Evolutionary conservation across 129 eudicot genomes (phyloP).

Genomic region (Logfia minima): DNA sequence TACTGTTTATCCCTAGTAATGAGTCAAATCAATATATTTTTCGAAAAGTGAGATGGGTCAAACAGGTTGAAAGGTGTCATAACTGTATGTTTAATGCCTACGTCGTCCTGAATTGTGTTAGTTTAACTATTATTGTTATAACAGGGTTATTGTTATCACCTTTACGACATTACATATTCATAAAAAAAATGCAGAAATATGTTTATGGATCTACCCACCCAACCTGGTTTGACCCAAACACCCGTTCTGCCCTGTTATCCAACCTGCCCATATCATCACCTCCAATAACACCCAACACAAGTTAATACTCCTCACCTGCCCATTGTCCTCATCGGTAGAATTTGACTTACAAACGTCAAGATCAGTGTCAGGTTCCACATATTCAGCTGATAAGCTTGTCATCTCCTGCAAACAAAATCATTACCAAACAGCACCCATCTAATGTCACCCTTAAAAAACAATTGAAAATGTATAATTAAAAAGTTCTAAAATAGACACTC

Average conservation of each 20-base stretch:
- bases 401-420: slow-evolving; percentile 34
- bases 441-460: not conserved
- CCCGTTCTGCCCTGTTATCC: not conserved
- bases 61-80: slow-evolving; percentile 3
- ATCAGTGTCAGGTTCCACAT: slow-evolving; percentile 24
- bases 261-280: slow-evolving; percentile 13
- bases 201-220: not conserved
- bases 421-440: not conserved
- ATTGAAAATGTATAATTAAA: slow-evolving; percentile 4
- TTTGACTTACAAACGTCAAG: slow-evolving; percentile 26
- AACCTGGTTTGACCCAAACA: not conserved
- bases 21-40: not conserved
- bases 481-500: slow-evolving; percentile 21
- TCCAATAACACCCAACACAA: not conserved
- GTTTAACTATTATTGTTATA: not conserved
- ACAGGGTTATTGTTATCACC: not conserved
- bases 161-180: not conserved
- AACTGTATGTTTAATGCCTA: not conserved
- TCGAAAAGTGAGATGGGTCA: not conserved
- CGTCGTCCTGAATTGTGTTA: not conserved
- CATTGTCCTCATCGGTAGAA: slow-evolving; percentile 26
- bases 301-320: slow-evolving; percentile 40
- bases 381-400: slow-evolving; percentile 32
- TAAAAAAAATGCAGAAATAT: not conserved
- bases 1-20: not conserved